A percentile compares a stretch with the other conserved stretches of the same genome.
These are phyloP conservation scores for Termitomyces sp. DNA, from an alignment of 768 basidiomycete species.

Conservation along the genomic window DNA sequence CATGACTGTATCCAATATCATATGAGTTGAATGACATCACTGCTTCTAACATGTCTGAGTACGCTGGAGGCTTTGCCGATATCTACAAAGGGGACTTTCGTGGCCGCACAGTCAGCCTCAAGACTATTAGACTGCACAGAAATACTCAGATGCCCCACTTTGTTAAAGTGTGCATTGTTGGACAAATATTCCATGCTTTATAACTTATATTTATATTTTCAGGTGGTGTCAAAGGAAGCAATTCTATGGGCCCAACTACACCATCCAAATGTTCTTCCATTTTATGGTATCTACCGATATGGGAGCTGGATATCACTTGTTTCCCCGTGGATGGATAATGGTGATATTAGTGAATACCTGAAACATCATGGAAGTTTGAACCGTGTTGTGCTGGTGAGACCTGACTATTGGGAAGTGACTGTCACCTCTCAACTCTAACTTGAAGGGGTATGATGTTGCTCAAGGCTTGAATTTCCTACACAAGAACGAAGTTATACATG, in stretches of 20 bases:
- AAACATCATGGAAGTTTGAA: not conserved
- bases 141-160: not conserved
- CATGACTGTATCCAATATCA: not conserved
- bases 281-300: not conserved
- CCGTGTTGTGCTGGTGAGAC: not conserved
- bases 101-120: not conserved
- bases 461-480: slow-evolving; percentile 30
- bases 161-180: not conserved
- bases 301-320: not conserved
- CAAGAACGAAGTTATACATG: slow-evolving; percentile 33
- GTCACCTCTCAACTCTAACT: not conserved
- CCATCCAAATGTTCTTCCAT: slow-evolving; percentile 1
- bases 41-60: not conserved
- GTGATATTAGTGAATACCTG: not conserved
- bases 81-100: not conserved
- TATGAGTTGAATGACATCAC: not conserved
- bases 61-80: not conserved
- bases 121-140: no score
- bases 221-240: not conserved
- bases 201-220: not conserved
- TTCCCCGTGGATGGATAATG: slow-evolving; percentile 1
- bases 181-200: no score
- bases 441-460: slow-evolving; percentile 26
- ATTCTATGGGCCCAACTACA: not conserved
- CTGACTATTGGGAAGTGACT: not conserved